These are phyloP conservation scores for Vanderwaltozyma polyspora DNA, from an alignment of 805 yeast species.

Conservation along the genomic window DNA sequence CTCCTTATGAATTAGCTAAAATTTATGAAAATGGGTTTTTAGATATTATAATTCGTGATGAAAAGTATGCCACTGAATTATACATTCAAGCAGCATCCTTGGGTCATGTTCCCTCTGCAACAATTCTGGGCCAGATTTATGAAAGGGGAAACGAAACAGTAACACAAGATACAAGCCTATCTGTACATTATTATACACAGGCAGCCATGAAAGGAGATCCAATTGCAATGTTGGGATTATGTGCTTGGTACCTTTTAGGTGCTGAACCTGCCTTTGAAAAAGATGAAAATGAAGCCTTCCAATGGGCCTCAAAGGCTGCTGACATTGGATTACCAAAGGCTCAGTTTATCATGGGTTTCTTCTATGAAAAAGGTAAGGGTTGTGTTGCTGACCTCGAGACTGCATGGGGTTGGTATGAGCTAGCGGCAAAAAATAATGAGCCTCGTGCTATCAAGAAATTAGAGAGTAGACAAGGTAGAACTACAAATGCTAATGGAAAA, in stretches of 20 bases:
- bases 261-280: slow-evolving; percentile 69
- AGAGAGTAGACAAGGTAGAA: neutral
- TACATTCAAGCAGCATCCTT: slow-evolving; percentile 83
- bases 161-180: slow-evolving; percentile 68
- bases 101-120: slow-evolving; percentile 73
- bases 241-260: slow-evolving; percentile 95
- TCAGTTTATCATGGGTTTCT: slow-evolving; percentile 73
- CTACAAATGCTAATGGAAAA: neutral
- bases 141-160: slow-evolving; percentile 60
- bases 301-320: slow-evolving; percentile 90
- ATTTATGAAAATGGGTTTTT: slow-evolving; percentile 75
- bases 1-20: slow-evolving; percentile 84
- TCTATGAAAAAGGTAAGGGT: slow-evolving; percentile 81
- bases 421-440: slow-evolving; percentile 57
- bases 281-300: slow-evolving; percentile 79
- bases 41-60: slow-evolving; percentile 79
- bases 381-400: slow-evolving; percentile 45
- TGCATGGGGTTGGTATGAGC: slow-evolving; percentile 64
- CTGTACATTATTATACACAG: slow-evolving; percentile 85
- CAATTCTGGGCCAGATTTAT: slow-evolving; percentile 70
- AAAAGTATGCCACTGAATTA: slow-evolving; percentile 73
- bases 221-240: slow-evolving; percentile 80
- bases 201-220: slow-evolving; percentile 87
- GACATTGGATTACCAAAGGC: slow-evolving; percentile 64
- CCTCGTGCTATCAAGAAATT: slow-evolving; percentile 36